Evolutionary conservation across 768 basidiomycete species (phyloP).

Genomic region (Ramaria rubella): DNA sequence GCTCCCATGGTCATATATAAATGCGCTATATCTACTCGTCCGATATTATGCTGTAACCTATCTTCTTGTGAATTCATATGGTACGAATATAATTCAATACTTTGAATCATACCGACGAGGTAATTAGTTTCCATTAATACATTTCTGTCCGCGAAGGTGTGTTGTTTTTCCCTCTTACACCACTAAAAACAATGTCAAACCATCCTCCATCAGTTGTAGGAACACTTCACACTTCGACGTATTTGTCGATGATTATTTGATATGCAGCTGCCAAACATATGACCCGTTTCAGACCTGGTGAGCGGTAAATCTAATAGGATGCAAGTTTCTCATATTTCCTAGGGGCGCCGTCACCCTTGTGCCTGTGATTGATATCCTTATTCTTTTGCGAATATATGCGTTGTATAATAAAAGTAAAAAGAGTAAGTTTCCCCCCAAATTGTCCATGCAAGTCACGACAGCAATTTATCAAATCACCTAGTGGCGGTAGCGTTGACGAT

Average conservation of each 20-base stretch:
- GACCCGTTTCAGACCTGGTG: not conserved
- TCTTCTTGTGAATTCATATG: not conserved
- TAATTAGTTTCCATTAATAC: not conserved
- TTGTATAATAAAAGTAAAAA: not conserved
- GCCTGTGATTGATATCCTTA: not conserved
- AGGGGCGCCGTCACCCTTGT: not conserved
- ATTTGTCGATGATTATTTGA: not conserved
- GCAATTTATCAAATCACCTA: not conserved
- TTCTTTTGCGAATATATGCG: conserved; percentile 1
- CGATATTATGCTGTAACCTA: conserved; percentile 1
- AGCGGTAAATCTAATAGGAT: not conserved
- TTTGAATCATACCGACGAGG: not conserved
- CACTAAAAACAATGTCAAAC: not conserved
- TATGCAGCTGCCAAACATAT: not conserved
- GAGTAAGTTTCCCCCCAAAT: not conserved
- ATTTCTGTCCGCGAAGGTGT: not conserved
- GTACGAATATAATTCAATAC: not conserved
- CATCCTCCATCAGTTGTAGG: not conserved
- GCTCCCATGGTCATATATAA: not conserved
- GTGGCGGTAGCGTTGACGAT: not conserved
- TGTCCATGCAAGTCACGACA: too few relatives aligned
- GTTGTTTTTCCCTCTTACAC: not conserved
- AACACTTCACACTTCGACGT: not conserved
- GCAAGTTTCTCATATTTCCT: not conserved
- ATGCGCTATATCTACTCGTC: not conserved